phyloP scores from a whole-genome alignment of 129 eudicot species.

The Chrysanthemum makinoi region DNA sequence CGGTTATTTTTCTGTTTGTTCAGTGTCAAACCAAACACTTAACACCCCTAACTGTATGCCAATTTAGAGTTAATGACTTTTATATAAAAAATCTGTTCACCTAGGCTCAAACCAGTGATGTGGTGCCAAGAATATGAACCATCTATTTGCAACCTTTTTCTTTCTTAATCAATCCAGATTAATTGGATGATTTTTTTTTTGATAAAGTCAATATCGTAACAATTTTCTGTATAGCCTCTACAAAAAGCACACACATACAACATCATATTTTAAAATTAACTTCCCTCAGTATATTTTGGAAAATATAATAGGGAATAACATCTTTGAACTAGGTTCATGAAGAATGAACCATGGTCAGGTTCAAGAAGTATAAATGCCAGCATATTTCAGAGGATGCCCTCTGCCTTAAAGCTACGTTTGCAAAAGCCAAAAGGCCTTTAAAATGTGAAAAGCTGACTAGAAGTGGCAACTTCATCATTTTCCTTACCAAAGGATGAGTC shows the following conservation, averaged over 20 bases:
- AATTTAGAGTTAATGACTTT: neutral
- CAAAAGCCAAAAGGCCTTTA: neutral
- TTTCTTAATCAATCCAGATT: neutral
- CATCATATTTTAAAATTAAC: neutral
- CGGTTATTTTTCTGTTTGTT: no score
- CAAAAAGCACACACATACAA: no score
- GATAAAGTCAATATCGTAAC: neutral
- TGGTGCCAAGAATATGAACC: neutral
- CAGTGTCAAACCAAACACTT: no score
- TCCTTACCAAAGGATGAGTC: neutral
- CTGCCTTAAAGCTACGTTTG: constrained; percentile 1
- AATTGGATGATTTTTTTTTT: neutral
- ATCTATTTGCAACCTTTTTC: neutral
- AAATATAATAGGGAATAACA: neutral
- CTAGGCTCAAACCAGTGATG: neutral
- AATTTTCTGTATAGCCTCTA: no score
- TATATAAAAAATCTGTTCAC: neutral
- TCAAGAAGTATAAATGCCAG: neutral
- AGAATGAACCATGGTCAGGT: neutral
- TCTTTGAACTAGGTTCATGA: neutral
- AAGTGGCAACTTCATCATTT: neutral
- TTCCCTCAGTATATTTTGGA: neutral
- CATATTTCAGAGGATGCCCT: neutral
- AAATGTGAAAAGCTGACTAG: neutral
- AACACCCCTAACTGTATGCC: no score